Percentiles rank a stretch among this genome's conserved stretches.
These are phyloP conservation scores for Erodium trifolium DNA, from an alignment of 441 rosid species.

Conservation along the genomic window DNA sequence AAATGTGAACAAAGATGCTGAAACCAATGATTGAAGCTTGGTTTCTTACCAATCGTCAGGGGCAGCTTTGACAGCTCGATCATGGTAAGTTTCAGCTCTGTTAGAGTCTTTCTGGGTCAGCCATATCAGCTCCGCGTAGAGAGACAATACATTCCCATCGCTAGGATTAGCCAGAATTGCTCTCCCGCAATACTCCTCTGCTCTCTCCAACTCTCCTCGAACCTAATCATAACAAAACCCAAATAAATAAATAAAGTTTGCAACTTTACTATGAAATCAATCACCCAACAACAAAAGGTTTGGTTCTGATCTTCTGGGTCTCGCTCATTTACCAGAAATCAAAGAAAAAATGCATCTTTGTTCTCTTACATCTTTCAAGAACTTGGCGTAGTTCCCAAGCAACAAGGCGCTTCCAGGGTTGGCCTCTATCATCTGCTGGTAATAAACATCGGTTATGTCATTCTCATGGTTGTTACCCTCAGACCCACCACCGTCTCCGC, in stretches of 20 bases:
- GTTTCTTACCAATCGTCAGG: constrained; percentile 64
- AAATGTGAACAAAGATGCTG: no score
- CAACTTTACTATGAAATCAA: neutral
- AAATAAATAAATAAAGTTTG: neutral
- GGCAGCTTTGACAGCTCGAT: constrained; percentile 67
- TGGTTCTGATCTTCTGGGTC: neutral
- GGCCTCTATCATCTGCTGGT: constrained; percentile 68
- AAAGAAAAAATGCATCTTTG: neutral
- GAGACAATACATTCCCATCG: constrained; percentile 63
- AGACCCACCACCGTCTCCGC: constrained; percentile 24
- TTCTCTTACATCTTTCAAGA: constrained; percentile 58
- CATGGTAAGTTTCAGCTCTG: constrained; percentile 64
- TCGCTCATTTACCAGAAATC: neutral
- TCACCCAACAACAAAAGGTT: neutral
- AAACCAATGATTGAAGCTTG: neutral
- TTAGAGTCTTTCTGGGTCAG: constrained; percentile 46
- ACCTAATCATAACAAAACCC: constrained; percentile 28
- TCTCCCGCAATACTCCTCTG: constrained; percentile 74
- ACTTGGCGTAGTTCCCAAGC: constrained; percentile 66
- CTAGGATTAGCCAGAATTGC: constrained; percentile 54
- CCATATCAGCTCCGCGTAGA: constrained; percentile 83
- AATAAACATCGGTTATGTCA: constrained; percentile 43
- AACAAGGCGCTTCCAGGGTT: constrained; percentile 63
- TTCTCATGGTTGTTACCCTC: constrained; percentile 19
- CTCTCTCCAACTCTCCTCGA: constrained; percentile 46